Conservation (phyloP, 2,329 filamentous ascomycete species). For the Aspergillus carbonarius region DNA sequence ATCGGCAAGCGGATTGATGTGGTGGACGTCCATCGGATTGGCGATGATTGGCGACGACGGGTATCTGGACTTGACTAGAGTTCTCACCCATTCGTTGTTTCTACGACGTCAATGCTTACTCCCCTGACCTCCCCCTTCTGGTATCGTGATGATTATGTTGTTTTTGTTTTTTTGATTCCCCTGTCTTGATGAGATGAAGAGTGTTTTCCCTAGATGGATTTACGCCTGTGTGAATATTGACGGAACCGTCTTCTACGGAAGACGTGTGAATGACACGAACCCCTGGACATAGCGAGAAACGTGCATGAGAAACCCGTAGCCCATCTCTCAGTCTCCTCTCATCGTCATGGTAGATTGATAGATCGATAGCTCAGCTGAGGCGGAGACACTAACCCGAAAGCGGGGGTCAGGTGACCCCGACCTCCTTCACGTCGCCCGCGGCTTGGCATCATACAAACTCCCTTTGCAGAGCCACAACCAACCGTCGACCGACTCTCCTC, state of each 20-base stretch:
- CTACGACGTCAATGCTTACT: conserved; percentile 1
- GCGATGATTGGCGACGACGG: conserved; percentile 83
- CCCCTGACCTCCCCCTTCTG: conserved; percentile 4
- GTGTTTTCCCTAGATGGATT: background rate
- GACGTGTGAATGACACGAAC: background rate
- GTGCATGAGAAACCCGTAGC: background rate
- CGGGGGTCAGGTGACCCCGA: conserved; percentile 29
- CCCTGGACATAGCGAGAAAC: background rate
- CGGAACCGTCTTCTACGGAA: background rate
- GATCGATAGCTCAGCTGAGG: background rate
- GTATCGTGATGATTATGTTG: conserved; percentile 10
- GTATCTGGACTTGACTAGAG: conserved; percentile 63
- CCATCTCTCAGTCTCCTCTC: no score
- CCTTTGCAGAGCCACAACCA: conserved; percentile 29
- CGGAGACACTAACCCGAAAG: conserved; percentile 11
- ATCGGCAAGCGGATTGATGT: conserved; percentile 84
- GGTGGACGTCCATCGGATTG: conserved; percentile 76
- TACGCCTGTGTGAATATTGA: conserved; percentile 2
- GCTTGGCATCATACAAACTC: conserved; percentile 43
- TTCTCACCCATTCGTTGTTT: background rate
- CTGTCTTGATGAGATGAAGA: conserved; percentile 11
- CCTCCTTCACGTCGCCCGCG: conserved; percentile 29
- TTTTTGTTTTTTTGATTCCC: conserved; percentile 11
- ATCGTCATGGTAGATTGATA: no score
- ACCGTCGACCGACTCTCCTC: conserved; percentile 17